phyloP scores from a whole-genome alignment of 2,329 filamentous ascomycete species.

The Diaporthe ampelina region DNA sequence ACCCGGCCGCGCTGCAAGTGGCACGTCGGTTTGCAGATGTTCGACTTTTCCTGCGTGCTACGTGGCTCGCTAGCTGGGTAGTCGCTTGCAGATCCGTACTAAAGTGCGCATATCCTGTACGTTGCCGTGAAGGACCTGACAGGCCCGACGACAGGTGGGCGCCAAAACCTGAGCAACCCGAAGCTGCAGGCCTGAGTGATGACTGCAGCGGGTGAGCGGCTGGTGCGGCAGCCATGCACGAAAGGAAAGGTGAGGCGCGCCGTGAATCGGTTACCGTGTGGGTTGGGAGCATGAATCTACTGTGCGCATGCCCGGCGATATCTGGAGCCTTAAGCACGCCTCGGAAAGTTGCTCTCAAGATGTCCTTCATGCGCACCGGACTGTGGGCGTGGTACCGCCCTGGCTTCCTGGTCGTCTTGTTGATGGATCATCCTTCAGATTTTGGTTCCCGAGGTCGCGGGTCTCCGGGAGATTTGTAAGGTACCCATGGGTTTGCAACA shows the following conservation, averaged over 20 bases:
- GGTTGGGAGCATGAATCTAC: slow-evolving; percentile 15
- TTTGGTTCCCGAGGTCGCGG: slow-evolving; percentile 28
- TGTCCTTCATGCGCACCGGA: slow-evolving; percentile 20
- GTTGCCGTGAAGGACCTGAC: slow-evolving; percentile 1
- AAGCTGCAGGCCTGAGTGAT: slow-evolving; percentile 11
- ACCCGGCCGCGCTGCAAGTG: slow-evolving; percentile 27
- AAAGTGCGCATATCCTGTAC: slow-evolving; percentile 4
- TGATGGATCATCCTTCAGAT: slow-evolving; percentile 12
- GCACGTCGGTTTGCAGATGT: slow-evolving; percentile 33
- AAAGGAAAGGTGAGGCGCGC: slow-evolving; percentile 1
- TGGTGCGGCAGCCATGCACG: slow-evolving; percentile 22
- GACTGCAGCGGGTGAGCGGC: neutral
- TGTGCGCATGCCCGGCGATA: slow-evolving; percentile 27
- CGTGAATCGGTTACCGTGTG: slow-evolving; percentile 22
- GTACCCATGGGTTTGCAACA: slow-evolving; percentile 24
- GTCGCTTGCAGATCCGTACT: slow-evolving; percentile 37
- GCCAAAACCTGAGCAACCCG: slow-evolving; percentile 26
- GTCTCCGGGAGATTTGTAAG: slow-evolving; percentile 25
- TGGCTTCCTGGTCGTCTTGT: neutral
- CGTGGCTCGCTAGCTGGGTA: slow-evolving; percentile 41
- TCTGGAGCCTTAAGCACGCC: slow-evolving; percentile 22
- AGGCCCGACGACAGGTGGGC: slow-evolving; percentile 14
- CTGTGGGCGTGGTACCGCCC: neutral
- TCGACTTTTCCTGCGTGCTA: slow-evolving; percentile 39
- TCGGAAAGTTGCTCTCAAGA: neutral